phyloP scores from a whole-genome alignment of 2,329 filamentous ascomycete genomes.

The Pseudogymnoascus sp. region DNA sequence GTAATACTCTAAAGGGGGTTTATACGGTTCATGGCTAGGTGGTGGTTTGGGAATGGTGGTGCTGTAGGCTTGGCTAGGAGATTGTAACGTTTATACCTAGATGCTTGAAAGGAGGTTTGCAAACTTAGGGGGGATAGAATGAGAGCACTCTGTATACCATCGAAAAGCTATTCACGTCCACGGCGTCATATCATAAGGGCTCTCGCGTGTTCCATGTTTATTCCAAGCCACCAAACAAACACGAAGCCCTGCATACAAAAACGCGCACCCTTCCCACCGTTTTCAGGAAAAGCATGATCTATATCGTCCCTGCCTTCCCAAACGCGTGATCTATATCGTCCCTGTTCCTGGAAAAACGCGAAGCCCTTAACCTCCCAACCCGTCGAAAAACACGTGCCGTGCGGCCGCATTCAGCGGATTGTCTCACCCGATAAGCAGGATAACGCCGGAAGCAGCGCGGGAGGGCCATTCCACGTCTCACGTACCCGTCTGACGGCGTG shows the following conservation, averaged over 20 bases:
- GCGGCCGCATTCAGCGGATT: not conserved
- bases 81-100: not conserved
- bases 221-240: not conserved
- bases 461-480: conserved; percentile 10
- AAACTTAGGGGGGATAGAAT: not conserved
- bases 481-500: not conserved
- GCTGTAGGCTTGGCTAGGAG: not conserved
- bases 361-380: not conserved
- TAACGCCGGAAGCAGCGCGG: conserved; percentile 11
- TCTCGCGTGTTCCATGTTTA: conserved; percentile 11
- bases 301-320: not conserved
- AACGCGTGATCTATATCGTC: conserved; percentile 7
- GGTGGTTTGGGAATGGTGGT: not conserved
- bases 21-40: not conserved
- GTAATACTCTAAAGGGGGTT: not conserved
- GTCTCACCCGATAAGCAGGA: conserved; percentile 11
- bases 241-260: not conserved
- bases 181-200: not conserved
- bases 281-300: not conserved
- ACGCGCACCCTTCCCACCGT: not conserved
- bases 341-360: not conserved
- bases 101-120: not conserved
- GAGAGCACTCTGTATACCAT: not conserved
- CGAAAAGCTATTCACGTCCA: not conserved
- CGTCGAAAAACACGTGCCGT: not conserved